Evolutionary conservation across 2,329 filamentous ascomycete species (phyloP).

Genomic region (Pseudogymnoascus sp.): DNA sequence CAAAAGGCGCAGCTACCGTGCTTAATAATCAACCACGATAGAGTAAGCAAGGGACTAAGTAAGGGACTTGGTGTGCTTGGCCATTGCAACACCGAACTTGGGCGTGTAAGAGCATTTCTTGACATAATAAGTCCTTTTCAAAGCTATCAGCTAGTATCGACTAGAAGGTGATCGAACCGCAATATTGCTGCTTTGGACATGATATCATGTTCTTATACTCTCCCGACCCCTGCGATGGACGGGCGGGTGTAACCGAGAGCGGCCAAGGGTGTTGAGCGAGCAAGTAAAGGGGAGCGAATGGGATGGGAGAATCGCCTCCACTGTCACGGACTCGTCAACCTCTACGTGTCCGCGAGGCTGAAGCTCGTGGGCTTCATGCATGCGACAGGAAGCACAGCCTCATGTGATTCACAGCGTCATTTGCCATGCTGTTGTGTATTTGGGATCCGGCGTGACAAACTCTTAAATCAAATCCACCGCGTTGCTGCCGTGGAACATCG

Average conservation of each 20-base stretch:
- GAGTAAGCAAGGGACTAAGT: not conserved
- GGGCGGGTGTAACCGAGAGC: not conserved
- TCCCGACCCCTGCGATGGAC: not conserved
- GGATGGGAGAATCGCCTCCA: not conserved
- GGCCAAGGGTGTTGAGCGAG: not conserved
- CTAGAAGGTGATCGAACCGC: not conserved
- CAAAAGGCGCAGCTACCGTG: not conserved
- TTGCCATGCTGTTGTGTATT: not conserved
- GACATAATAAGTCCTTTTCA: not conserved
- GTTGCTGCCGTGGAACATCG: not conserved
- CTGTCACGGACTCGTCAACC: not conserved
- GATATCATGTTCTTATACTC: not conserved
- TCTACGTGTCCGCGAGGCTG: not conserved
- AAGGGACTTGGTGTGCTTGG: not conserved
- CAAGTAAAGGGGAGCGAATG: slow-evolving; percentile 3
- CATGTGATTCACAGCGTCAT: not conserved
- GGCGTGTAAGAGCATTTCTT: not conserved
- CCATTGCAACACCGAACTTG: not conserved
- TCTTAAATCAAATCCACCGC: not conserved
- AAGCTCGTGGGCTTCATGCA: not conserved
- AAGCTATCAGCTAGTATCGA: not conserved
- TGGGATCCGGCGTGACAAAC: not conserved
- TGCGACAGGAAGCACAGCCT: not conserved
- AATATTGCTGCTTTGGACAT: not conserved
- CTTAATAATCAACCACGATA: slow-evolving; percentile 1